Evolutionary conservation across 2,329 filamentous ascomycete species (phyloP), one percentile per base, ranked within the genome.

Genomic region (Truncatella angustata): DNA sequence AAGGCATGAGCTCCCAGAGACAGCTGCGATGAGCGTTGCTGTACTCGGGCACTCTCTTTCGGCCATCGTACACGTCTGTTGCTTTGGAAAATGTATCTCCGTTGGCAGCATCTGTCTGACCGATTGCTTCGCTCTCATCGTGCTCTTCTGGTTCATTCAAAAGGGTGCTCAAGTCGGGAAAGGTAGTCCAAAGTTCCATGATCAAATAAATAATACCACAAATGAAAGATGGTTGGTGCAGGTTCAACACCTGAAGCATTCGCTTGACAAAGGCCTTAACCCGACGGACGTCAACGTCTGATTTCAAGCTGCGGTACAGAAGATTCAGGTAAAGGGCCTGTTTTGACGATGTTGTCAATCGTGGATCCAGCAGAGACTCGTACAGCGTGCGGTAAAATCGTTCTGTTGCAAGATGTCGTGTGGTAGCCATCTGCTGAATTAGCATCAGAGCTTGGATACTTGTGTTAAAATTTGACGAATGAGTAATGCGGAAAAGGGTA

Each of bases 381-480:
- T 99, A 99, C 2, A 99, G 76, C 9, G 92, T 96, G 47, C 91
- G 83, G 74, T 97, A 99, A 74, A 96, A 99, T 55, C 94, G 84
- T 64, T 99, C 94, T 11, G 87, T 86, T 4, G 88, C 87, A 50
- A 93, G 78, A 62, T 92, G 87, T 66, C 94, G 91, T 3, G 86
- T 83, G 1, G 85, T 78, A 1, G 91, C 90, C 24, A 99, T 81
- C 68, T 97, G 94, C 67, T 97, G 94, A 59, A 99, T 95, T 44
- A 99, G 77, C 73, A 96, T 88, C 58, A 99, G 81, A 30, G 94
- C 93, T 71, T 99, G 94, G 34, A 99, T 90, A 66, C 91, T 94
- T 1, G 94, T 99, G 73, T 97, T 99, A 80, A 99, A 97, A 70
- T 99, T 99, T 52, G 93, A 91, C 1, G 93, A 97, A 71, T 99